Base-by-base conservation (phyloP, 2,329 filamentous ascomycete species). In the Nemania bipapillata region DNA sequence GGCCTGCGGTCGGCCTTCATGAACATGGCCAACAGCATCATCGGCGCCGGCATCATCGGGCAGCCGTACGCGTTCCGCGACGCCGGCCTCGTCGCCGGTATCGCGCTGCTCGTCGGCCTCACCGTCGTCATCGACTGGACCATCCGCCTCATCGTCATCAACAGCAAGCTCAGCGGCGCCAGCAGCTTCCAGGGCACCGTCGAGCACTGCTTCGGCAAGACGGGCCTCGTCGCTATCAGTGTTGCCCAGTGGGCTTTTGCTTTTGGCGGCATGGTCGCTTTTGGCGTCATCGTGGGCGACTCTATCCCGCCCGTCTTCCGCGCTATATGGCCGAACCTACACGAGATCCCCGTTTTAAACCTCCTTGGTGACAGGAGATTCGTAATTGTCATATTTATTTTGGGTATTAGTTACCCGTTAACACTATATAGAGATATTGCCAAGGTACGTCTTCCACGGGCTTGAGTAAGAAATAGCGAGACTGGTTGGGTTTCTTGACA, bases 11-110 rank as follows among this genome's bases (percentile, higher is more conserved):
- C 91, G 78, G 95, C 96, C 2, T 98, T 99, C 74, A 97, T 98
- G 94, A 99, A 99, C 82, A 99, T 99, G 96, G 95, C 96, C 71
- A 99, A 99, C 83, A 96, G 92, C 75, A 99, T 99, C 79, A 97
- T 99, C 74, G 90, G 89, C 45, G 90, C 89, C 1, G 89, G 89
- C 60, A 91, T 91, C 80, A 91, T 91, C 76, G 89, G 92, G 3
- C 96, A 99, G 81, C 94, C 96, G 12, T 99, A 98, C 81, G 96
- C 96, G n/a, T 91, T 99, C 78, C 89, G 89, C 66, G 94, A 98
- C 82, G 96, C 96, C 7, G 96, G 96, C 6, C 86, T 99, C 74
- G 79, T 92, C 17, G 91, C 92, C 42, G 96, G 96, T 30, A 85
- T 95, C 5, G 76, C 93, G 54, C 86, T 99, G 64, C 87, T 99